Evolutionary conservation across 352 stramenopile genomes (phyloP).

Genomic region (Phytophthora ohioensis): DNA sequence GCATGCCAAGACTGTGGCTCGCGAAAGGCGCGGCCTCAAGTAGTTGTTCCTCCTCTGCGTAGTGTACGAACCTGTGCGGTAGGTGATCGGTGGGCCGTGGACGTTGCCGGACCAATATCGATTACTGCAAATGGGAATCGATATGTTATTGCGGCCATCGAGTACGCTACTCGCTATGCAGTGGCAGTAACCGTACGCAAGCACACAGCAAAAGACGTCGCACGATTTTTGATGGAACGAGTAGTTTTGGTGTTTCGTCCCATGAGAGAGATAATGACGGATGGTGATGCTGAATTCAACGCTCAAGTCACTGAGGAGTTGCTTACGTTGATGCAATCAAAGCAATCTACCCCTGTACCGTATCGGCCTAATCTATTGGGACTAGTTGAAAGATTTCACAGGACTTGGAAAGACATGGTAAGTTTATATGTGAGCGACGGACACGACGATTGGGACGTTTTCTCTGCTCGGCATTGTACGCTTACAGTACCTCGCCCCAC

Average conservation of each 20-base stretch:
- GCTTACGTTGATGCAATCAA: conserved; percentile 23
- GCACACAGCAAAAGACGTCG: conserved; percentile 5
- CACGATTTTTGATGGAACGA: conserved; percentile 17
- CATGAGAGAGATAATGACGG: conserved; percentile 27
- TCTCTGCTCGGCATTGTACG: conserved; percentile 5
- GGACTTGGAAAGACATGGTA: conserved; percentile 33
- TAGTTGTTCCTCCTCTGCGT: no score
- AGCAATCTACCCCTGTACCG: conserved; percentile 24
- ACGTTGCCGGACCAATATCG: conserved; percentile 12
- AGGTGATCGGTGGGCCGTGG: conserved; percentile 14
- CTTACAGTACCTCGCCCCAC: conserved; percentile 6
- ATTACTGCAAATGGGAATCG: not conserved
- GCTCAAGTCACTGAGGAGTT: conserved; percentile 1
- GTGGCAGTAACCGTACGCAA: conserved; percentile 12
- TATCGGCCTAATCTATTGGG: conserved; percentile 27
- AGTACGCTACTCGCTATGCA: conserved; percentile 29
- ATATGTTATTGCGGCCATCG: conserved; percentile 18
- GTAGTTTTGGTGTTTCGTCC: conserved; percentile 22
- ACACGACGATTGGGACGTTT: conserved; percentile 32
- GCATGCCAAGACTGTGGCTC: conserved; percentile 10
- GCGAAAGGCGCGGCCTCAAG: not conserved
- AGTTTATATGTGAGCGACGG: conserved; percentile 14
- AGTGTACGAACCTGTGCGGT: conserved; percentile 2
- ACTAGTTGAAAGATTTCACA: conserved; percentile 29
- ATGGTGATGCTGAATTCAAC: conserved; percentile 11